Conservation (phyloP, 1,284 basidiomycete species). For the Fistulinella staudtii region DNA sequence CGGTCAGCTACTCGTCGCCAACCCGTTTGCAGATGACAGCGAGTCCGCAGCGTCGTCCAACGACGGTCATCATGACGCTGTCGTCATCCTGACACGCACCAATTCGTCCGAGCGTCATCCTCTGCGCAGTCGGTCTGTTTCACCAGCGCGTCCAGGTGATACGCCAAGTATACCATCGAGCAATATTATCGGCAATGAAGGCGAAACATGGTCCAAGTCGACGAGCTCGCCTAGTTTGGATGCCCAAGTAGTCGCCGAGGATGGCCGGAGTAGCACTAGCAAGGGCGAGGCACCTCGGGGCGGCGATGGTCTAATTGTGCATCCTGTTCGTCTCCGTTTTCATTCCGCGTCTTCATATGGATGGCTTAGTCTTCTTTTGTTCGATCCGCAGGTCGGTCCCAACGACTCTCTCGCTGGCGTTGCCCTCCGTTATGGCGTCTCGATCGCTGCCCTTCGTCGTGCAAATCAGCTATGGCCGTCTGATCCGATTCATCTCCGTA, state of each 20-base stretch:
- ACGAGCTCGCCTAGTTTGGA: constrained; percentile 1
- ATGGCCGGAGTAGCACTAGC: neutral
- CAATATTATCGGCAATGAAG: neutral
- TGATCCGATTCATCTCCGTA: constrained; percentile 84
- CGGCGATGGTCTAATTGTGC: constrained; percentile 7
- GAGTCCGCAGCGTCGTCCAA: neutral
- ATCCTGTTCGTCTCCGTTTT: constrained; percentile 18
- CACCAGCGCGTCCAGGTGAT: neutral
- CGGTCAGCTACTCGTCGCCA: neutral
- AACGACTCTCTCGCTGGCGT: constrained; percentile 82
- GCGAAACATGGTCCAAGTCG: constrained; percentile 5
- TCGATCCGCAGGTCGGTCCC: constrained; percentile 52
- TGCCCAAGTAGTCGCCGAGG: neutral
- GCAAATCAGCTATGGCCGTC: constrained; percentile 90
- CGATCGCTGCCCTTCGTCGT: constrained; percentile 75
- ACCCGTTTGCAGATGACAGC: neutral
- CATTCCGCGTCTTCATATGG: no score
- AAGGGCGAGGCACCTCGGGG: neutral
- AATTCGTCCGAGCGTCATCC: constrained; percentile 15
- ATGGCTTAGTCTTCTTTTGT: neutral
- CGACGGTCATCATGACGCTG: neutral
- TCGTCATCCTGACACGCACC: neutral
- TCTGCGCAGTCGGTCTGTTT: constrained; percentile 16
- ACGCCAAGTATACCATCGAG: neutral
- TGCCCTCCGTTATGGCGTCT: constrained; percentile 82